Evolutionary conservation across 2,329 filamentous ascomycete genomes (phyloP).

Genomic region (Cercospora citrullina): DNA sequence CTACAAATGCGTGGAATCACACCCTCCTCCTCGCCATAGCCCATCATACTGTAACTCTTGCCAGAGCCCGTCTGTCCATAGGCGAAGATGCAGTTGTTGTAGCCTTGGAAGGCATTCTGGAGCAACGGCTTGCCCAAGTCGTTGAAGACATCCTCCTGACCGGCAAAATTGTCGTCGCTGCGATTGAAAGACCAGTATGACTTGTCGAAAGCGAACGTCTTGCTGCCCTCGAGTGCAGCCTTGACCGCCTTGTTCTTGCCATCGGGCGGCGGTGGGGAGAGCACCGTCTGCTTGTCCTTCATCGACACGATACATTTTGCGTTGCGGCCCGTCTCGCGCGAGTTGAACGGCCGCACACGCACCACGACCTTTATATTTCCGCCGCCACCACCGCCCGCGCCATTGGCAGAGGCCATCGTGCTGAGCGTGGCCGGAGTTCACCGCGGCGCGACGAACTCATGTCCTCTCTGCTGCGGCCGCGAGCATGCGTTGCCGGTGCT

Average conservation of each 20-base stretch:
- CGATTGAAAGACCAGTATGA: conserved; percentile 98
- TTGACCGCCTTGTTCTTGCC: conserved; percentile 67
- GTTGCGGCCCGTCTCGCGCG: conserved; percentile 75
- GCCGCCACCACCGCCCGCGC: conserved; percentile 50
- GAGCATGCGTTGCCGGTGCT: neutral
- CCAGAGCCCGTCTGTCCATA: conserved; percentile 98
- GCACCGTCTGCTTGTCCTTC: conserved; percentile 87
- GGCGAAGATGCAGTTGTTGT: conserved; percentile 99
- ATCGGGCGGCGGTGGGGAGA: conserved; percentile 68
- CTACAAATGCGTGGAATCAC: conserved; percentile 97
- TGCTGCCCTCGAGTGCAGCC: conserved; percentile 63
- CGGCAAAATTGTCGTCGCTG: conserved; percentile 77
- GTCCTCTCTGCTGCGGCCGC: neutral
- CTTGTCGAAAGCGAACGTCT: conserved; percentile 91
- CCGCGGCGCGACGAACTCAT: conserved; percentile 10
- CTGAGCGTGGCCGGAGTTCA: conserved; percentile 10
- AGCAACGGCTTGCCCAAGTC: conserved; percentile 87
- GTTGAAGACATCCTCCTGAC: conserved; percentile 82
- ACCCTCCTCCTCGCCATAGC: conserved; percentile 91
- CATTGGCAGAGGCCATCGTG: conserved; percentile 30
- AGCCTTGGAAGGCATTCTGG: conserved; percentile 97
- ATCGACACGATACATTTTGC: conserved; percentile 98
- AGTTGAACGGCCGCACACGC: conserved; percentile 91
- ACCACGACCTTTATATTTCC: conserved; percentile 98
- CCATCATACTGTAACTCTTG: conserved; percentile 99